Percentiles rank a stretch among this genome's conserved stretches.
phyloP scores from a whole-genome alignment of 1,284 basidiomycete genomes.

The Sanguinoderma infundibulare region DNA sequence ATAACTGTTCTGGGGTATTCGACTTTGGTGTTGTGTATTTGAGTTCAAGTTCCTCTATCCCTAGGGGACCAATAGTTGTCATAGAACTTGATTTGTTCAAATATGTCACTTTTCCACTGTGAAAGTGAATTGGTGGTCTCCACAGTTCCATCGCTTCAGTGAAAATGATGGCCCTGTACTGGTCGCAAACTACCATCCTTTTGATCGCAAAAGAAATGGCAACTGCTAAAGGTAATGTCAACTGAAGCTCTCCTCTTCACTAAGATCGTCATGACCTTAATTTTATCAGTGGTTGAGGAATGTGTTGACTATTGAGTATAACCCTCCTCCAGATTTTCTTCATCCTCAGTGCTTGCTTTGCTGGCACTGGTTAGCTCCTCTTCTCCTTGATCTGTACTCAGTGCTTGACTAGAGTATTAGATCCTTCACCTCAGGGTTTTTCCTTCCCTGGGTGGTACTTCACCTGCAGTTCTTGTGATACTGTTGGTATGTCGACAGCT shows the following conservation, averaged over 20 bases:
- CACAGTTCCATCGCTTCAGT: constrained; percentile 41
- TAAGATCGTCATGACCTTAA: too few species aligned
- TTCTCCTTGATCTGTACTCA: too few species aligned
- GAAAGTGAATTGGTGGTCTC: constrained; percentile 20
- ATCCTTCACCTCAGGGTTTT: too few species aligned
- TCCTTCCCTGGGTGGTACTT: too few species aligned
- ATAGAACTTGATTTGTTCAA: background rate
- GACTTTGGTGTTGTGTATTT: constrained; percentile 18
- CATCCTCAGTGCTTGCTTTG: too few species aligned
- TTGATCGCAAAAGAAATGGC: constrained; percentile 43
- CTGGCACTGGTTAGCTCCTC: too few species aligned
- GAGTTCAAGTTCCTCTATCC: constrained; percentile 30
- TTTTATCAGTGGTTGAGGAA: too few species aligned
- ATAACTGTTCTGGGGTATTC: constrained; percentile 46
- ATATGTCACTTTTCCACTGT: background rate
- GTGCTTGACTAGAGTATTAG: too few species aligned
- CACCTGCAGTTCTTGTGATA: too few species aligned
- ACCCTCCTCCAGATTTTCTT: constrained; percentile 1
- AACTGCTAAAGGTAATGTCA: constrained; percentile 25
- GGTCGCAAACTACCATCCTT: constrained; percentile 32
- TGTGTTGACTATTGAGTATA: constrained; percentile 20
- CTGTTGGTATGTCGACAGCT: too few species aligned
- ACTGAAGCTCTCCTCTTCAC: too few species aligned
- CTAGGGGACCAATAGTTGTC: background rate
- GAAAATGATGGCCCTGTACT: background rate